Evolutionary conservation across 352 stramenopile species (phyloP).

Genomic region (Globisporangium irregulare): DNA sequence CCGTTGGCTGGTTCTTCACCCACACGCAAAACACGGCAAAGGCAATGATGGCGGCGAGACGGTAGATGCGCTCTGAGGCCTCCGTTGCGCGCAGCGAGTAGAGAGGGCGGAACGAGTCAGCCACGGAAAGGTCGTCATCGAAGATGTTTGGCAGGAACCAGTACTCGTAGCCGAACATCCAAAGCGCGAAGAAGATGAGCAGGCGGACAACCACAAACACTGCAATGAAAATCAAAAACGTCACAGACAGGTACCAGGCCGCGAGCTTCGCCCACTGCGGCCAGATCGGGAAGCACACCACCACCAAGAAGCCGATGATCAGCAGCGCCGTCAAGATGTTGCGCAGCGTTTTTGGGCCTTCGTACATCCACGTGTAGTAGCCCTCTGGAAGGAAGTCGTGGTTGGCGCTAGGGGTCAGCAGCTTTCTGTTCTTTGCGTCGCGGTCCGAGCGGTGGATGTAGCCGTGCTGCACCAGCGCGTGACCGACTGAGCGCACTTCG

Average conservation of each 20-base stretch:
- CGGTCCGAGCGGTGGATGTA: slow-evolving; percentile 89
- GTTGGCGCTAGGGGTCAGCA: slow-evolving; percentile 74
- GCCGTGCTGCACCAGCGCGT: slow-evolving; percentile 68
- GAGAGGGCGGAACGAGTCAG: slow-evolving; percentile 97
- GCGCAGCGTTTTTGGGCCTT: slow-evolving; percentile 96
- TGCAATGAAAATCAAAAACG: slow-evolving; percentile 98
- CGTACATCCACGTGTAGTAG: slow-evolving; percentile 99
- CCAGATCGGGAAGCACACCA: slow-evolving; percentile 99
- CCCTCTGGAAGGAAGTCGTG: slow-evolving; percentile 94
- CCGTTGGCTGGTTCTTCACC: slow-evolving; percentile 98
- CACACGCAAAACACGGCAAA: slow-evolving; percentile 97
- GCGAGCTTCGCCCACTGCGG: slow-evolving; percentile 97
- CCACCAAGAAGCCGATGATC: slow-evolving; percentile 96
- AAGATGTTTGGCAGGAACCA: slow-evolving; percentile 99
- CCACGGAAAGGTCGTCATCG: slow-evolving; percentile 97
- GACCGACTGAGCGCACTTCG: slow-evolving; percentile 68
- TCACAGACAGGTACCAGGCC: slow-evolving; percentile 99
- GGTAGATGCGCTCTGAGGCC: slow-evolving; percentile 94
- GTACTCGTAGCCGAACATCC: slow-evolving; percentile 96
- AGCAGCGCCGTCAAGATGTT: slow-evolving; percentile 97
- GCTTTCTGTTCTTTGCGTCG: slow-evolving; percentile 83
- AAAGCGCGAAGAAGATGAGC: slow-evolving; percentile 95
- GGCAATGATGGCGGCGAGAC: slow-evolving; percentile 87
- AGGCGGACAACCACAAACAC: slow-evolving; percentile 95
- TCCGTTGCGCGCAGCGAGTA: slow-evolving; percentile 87